Percentiles rank a stretch among this genome's conserved stretches.
Conservation (phyloP, 2,329 filamentous ascomycete genomes). For the Penicillium capsulatum region DNA sequence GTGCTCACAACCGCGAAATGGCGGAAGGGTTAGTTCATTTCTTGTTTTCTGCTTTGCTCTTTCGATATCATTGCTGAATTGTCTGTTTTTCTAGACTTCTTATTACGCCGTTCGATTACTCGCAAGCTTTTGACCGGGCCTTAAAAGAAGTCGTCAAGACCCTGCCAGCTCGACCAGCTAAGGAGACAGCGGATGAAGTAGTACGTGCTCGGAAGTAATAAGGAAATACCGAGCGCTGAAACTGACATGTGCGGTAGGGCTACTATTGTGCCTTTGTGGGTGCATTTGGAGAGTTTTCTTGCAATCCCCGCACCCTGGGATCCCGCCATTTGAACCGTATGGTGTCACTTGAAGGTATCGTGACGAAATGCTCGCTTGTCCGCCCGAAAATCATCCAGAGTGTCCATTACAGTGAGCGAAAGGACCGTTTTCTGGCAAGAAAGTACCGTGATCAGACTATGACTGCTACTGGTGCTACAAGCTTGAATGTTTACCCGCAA, state of each 20-base stretch:
- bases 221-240: neutral
- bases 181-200: slow-evolving; percentile 72
- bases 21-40: slow-evolving; percentile 55
- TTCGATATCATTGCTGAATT: slow-evolving; percentile 13
- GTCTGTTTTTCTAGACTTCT: slow-evolving; percentile 54
- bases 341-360: slow-evolving; percentile 96
- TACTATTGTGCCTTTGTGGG: slow-evolving; percentile 98
- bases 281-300: slow-evolving; percentile 90
- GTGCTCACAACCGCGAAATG: slow-evolving; percentile 78
- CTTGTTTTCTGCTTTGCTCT: neutral
- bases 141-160: slow-evolving; percentile 84
- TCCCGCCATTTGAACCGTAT: slow-evolving; percentile 90
- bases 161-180: slow-evolving; percentile 67
- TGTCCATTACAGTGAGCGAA: slow-evolving; percentile 89
- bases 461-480: slow-evolving; percentile 80
- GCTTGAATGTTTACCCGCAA: slow-evolving; percentile 87
- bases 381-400: slow-evolving; percentile 97
- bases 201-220: slow-evolving; percentile 38
- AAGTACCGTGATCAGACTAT: slow-evolving; percentile 97
- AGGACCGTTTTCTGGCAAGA: slow-evolving; percentile 79
- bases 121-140: slow-evolving; percentile 81
- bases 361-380: slow-evolving; percentile 92
- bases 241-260: slow-evolving; percentile 24
- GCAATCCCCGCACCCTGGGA: slow-evolving; percentile 88
- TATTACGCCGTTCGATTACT: slow-evolving; percentile 81